Conservation (phyloP, 371 early-diverging fungal species). For the Mucor racemosus region DNA sequence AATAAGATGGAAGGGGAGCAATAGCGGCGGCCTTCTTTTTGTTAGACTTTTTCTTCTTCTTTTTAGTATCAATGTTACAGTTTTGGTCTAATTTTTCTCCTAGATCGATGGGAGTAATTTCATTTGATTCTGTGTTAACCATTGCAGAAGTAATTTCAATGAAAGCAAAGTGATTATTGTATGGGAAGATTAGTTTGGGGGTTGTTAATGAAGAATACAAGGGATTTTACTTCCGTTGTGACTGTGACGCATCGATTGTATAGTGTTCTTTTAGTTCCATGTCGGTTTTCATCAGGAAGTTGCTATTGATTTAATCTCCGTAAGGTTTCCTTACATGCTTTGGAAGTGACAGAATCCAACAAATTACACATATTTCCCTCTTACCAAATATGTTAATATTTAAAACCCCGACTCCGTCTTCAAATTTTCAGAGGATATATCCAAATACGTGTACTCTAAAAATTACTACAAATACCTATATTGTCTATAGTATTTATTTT, state of each 20-base stretch:
- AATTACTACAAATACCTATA: no score
- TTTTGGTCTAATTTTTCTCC: constrained; percentile 9
- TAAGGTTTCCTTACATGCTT: not conserved
- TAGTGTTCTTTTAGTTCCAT: not conserved
- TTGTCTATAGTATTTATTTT: no score
- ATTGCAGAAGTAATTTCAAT: not conserved
- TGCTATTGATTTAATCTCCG: not conserved
- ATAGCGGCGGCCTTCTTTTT: constrained; percentile 7
- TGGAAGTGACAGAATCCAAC: no score
- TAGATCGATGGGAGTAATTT: not conserved
- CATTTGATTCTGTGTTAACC: not conserved
- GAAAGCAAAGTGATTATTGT: not conserved
- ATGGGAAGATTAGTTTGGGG: no score
- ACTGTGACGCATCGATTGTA: not conserved
- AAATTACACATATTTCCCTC: no score
- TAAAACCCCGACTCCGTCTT: no score
- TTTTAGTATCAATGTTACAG: not conserved
- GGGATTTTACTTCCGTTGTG: not conserved
- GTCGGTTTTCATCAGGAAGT: not conserved
- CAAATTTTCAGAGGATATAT: no score
- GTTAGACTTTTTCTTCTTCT: constrained; percentile 15
- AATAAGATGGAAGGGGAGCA: constrained; percentile 20
- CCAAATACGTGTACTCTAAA: no score
- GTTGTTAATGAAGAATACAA: not conserved
- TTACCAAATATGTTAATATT: no score